Evolutionary conservation across 257 asterid species (phyloP), one percentile per base, ranked within the genome.

Genomic region (Craterostigma plantagineum): DNA sequence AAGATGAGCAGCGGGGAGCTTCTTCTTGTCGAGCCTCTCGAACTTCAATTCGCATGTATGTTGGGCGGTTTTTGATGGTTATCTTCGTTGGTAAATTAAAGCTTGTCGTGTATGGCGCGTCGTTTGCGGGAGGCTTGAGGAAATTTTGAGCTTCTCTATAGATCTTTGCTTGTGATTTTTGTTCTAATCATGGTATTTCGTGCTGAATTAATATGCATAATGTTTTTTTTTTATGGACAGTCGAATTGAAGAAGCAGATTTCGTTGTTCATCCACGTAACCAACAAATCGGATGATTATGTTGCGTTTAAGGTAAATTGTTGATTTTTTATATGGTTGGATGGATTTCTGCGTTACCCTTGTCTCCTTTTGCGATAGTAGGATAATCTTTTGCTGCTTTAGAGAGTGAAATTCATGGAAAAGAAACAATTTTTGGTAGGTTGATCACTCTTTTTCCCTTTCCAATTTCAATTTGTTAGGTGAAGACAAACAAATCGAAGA

Each of bases 211-310:
- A 9, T 23, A 6, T 23, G 30, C 30, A 23, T 23, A 23, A 23
- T 23, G 2, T 23, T 23, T 23, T 23, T 23, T 23, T 23, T 23
- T 10, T 10, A n/a, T n/a, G 14, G 11, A 9, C 42, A 66, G 94
- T 81, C 43, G 92, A 77, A 68, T 63, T 77, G 81, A 77, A 70
- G 81, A 77, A 74, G 76, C 94, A 77, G 83, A 81, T 81, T 80
- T 57, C 81, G 41, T 77, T 87, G 61, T 65, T 83, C 48, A 52
- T 81, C 73, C 76, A 65, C 58, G 59, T 81, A 47, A 53, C 70
- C 36, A 81, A 81, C 76, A 81, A 67, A 50, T 52, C 84, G 1
- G 79, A 74, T 34, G 64, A 53, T 51, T 46, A 59, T 60, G 79
- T 77, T 47, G 92, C 94, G 7, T 81, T 77, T 70, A 81, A 81